Evolutionary conservation across 2,329 filamentous ascomycete species (phyloP), one percentile per base, ranked within the genome.

Genomic region (Fusarium solani-melongenae): DNA sequence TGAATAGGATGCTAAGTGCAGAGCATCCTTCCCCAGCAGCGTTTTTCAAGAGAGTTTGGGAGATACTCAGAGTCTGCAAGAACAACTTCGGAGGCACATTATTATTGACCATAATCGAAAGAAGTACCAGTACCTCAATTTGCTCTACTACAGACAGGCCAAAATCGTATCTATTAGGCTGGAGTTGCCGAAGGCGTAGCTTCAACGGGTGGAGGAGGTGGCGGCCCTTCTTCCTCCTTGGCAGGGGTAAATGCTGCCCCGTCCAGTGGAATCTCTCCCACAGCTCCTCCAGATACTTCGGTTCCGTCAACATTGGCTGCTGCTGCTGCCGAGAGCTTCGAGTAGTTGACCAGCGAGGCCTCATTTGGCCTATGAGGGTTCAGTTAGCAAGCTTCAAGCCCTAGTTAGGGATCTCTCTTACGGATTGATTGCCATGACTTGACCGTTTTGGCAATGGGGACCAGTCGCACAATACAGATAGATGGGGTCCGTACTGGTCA

Each of bases 341-440:
- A 75, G 27, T 68, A 76, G n/a, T 62, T 58, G 1, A 76, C 70
- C 31, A 76, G 7, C 10, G 71, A 72, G 4, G 70, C 74, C 9
- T 76, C 74, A 7, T 62, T 75, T 4, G 74, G 64, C 8, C 74
- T 76, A 4, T 2, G 5, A 27, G 8, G 11, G 24, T 12, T 1
- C 5, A 12, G 55, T 71, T 14, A 67, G 60, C 2, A 41, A 7
- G 17, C 7, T 11, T 17, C 7, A n/a, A 7, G 2, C 8, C 17
- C 15, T 3, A 10, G 27, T 2, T 9, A 12, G 6, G 14, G 3
- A 10, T 20, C 6, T 29, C 10, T 74, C 82, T 68, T 64, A 84
- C 83, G 84, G 84, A 66, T 89, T 89, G 41, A 89, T 83, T 7
- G 87, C 82, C 79, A 87, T 84, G 31, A 86, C 83, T 81, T 88